A percentile compares a stretch with the other conserved stretches of the same genome.
These are phyloP conservation scores for Rhexocercosporidium sp. DNA, from an alignment of 2,329 filamentous ascomycete genomes.

Conservation along the genomic window DNA sequence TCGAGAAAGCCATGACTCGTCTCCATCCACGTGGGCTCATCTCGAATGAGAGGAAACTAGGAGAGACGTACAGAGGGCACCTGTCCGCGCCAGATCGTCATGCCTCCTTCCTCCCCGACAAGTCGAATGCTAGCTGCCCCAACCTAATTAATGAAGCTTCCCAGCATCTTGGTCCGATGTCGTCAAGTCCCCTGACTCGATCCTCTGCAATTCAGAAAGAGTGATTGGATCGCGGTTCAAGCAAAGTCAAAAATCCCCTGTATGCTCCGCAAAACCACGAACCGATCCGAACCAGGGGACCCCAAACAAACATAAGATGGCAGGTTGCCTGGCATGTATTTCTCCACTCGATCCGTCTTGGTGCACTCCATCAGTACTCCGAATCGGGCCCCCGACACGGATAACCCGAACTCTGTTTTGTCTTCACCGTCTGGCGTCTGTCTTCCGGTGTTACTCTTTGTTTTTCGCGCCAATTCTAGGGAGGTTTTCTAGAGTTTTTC, in stretches of 20 bases:
- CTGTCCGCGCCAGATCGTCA: neutral
- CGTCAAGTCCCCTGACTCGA: conserved; percentile 4
- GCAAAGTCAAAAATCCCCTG: neutral
- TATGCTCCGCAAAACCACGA: neutral
- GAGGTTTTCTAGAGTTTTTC: neutral
- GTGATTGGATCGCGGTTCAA: conserved; percentile 1
- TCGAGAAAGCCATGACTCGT: neutral
- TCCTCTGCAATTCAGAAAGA: neutral
- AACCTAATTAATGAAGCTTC: conserved; percentile 2
- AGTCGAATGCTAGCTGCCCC: neutral
- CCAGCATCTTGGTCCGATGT: neutral
- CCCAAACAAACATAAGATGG: conserved; percentile 7
- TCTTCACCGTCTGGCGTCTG: neutral
- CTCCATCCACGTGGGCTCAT: neutral
- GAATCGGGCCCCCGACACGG: neutral
- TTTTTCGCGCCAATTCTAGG: neutral
- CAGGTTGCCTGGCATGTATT: neutral
- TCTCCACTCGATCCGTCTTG: neutral
- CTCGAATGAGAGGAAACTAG: neutral
- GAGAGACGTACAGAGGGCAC: neutral
- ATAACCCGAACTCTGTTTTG: conserved; percentile 2
- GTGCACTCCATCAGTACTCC: neutral
- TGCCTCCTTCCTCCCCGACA: neutral
- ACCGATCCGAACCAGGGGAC: neutral
- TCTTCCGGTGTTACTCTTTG: neutral